phyloP scores from a whole-genome alignment of 2,329 filamentous ascomycete genomes.

The Coniochaeta ligniaria region DNA sequence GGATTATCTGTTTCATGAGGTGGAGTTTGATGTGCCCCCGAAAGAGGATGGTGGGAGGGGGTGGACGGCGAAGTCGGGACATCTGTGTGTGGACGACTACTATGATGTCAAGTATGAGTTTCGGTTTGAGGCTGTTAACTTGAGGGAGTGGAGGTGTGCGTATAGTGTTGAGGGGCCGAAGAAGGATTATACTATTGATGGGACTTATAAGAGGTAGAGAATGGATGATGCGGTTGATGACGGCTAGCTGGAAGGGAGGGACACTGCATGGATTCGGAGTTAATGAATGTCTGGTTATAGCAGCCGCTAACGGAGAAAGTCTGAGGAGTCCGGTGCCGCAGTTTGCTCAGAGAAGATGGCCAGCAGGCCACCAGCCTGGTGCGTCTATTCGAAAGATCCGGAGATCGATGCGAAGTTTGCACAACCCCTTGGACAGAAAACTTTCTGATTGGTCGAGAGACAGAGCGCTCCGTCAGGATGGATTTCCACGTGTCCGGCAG shows the following conservation, averaged over 20 bases:
- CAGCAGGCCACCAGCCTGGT: no score
- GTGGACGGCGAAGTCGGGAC: conserved; percentile 59
- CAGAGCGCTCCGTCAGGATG: no score
- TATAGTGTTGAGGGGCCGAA: conserved; percentile 65
- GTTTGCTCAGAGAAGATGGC: no score
- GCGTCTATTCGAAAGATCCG: no score
- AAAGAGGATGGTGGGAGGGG: conserved; percentile 27
- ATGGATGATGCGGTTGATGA: background rate
- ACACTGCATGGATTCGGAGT: no score
- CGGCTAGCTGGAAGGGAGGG: background rate
- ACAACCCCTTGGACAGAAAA: no score
- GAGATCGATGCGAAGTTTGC: no score
- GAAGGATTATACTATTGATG: conserved; percentile 63
- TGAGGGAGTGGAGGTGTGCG: conserved; percentile 51
- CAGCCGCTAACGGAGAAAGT: no score
- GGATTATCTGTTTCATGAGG: conserved; percentile 68
- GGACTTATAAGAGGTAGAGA: conserved; percentile 37
- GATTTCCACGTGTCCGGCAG: no score
- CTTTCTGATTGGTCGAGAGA: no score
- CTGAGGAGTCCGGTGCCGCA: no score
- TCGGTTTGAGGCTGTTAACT: conserved; percentile 46
- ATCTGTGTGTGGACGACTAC: conserved; percentile 64
- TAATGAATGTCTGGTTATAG: no score
- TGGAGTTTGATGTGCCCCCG: conserved; percentile 49
- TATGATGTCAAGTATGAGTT: conserved; percentile 68